phyloP scores from a whole-genome alignment of 768 basidiomycete species.

The Gloeophyllum trabeum region DNA sequence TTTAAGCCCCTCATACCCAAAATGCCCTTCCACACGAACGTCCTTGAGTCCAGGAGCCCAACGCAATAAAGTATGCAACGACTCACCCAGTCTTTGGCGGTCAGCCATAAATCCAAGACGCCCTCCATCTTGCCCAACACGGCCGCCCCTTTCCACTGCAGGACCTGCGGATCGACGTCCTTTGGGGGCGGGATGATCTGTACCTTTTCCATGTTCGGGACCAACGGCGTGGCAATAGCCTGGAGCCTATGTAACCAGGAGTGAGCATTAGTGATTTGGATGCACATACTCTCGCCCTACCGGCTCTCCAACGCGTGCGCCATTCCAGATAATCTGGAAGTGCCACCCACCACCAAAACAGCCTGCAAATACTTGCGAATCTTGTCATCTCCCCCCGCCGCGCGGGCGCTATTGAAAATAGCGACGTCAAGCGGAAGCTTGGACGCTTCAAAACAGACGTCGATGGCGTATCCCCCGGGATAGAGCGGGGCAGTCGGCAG shows the following conservation, averaged over 20 bases:
- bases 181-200: slow-evolving; percentile 91
- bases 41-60: slow-evolving; percentile 3
- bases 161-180: slow-evolving; percentile 78
- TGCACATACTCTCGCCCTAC: slow-evolving; percentile 25
- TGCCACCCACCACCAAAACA: slow-evolving; percentile 81
- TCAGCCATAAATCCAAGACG: slow-evolving; percentile 83
- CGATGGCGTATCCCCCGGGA: slow-evolving; percentile 43
- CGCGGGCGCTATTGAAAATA: slow-evolving; percentile 85
- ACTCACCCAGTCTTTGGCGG: slow-evolving; percentile 77
- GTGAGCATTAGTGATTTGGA: not conserved
- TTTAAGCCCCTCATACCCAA: slow-evolving; percentile 75
- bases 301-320: slow-evolving; percentile 82
- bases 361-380: slow-evolving; percentile 83
- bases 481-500: slow-evolving; percentile 15
- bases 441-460: slow-evolving; percentile 75
- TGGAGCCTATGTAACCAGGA: slow-evolving; percentile 39
- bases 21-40: slow-evolving; percentile 36
- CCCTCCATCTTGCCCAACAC: slow-evolving; percentile 90
- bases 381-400: slow-evolving; percentile 81
- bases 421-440: slow-evolving; percentile 89
- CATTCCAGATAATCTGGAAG: slow-evolving; percentile 71
- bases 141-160: slow-evolving; percentile 92
- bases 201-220: slow-evolving; percentile 78
- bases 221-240: slow-evolving; percentile 75
- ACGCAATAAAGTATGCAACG: not conserved